These are phyloP conservation scores for Sonneratia alba DNA, from an alignment of 345 rosid species.

Conservation along the genomic window DNA sequence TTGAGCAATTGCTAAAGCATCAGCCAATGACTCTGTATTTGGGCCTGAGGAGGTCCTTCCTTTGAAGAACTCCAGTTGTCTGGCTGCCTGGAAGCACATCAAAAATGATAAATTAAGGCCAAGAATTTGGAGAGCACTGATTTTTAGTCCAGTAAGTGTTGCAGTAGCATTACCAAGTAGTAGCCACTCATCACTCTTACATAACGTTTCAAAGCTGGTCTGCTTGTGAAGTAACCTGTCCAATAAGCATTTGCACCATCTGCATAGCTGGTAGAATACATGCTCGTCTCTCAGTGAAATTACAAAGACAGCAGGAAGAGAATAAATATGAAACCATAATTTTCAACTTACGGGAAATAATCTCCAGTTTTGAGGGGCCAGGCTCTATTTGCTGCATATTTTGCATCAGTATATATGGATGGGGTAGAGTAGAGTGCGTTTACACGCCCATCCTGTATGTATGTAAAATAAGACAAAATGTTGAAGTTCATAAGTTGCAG, in stretches of 20 bases:
- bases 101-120: conserved; percentile 5
- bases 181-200: conserved; percentile 89
- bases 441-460: conserved; percentile 81
- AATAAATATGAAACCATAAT: conserved; percentile 6
- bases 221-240: conserved; percentile 95
- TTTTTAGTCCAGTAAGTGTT: not conserved
- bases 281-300: conserved; percentile 16
- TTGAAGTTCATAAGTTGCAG: not conserved
- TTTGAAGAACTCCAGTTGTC: conserved; percentile 81
- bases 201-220: conserved; percentile 84
- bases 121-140: not conserved
- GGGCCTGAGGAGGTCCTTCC: conserved; percentile 60
- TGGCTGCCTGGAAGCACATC: conserved; percentile 52
- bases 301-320: conserved; percentile 4
- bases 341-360: conserved; percentile 83
- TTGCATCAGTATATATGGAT: conserved; percentile 94
- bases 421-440: conserved; percentile 96
- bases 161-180: conserved; percentile 51
- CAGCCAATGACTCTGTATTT: conserved; percentile 77
- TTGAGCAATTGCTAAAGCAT: conserved; percentile 90
- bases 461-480: not conserved
- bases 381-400: conserved; percentile 53
- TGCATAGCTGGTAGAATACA: conserved; percentile 62
- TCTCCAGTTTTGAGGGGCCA: conserved; percentile 91
- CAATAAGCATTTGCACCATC: conserved; percentile 88